Percentiles rank a stretch among this genome's conserved stretches.
Evolutionary conservation across 352 stramenopile species (phyloP).

Genomic region (Globisporangium rhizosaccharum): DNA sequence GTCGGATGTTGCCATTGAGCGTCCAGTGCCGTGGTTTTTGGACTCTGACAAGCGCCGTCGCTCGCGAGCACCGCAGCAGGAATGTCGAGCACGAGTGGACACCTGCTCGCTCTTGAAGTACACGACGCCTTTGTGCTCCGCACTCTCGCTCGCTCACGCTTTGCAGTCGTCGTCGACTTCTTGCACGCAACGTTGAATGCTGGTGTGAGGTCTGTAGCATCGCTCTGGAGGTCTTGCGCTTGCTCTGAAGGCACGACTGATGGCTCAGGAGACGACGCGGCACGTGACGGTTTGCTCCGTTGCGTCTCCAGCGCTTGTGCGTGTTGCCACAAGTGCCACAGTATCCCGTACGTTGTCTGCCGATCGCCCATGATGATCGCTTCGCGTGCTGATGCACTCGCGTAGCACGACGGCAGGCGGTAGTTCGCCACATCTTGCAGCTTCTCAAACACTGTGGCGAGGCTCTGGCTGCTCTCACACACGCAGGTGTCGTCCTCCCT

Average conservation of each 20-base stretch:
- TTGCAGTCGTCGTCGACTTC: background rate
- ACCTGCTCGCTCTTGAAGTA: background rate
- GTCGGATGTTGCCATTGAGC: too few species aligned
- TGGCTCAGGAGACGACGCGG: background rate
- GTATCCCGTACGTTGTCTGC: slow-evolving; percentile 36
- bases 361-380: slow-evolving; percentile 38
- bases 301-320: slow-evolving; percentile 4
- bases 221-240: background rate
- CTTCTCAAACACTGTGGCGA: slow-evolving; percentile 21
- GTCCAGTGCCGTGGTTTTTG: too few species aligned
- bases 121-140: background rate
- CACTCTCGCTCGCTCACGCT: background rate
- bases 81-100: slow-evolving; percentile 18
- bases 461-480: slow-evolving; percentile 23
- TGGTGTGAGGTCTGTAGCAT: too few species aligned
- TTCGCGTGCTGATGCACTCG: slow-evolving; percentile 22
- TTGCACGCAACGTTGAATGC: too few species aligned
- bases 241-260: background rate
- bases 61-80: slow-evolving; percentile 16
- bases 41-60: background rate
- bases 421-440: background rate
- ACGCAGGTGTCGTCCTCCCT: background rate
- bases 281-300: background rate
- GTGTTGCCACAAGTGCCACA: slow-evolving; percentile 51
- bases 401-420: slow-evolving; percentile 11